Evolutionary conservation across 805 yeast species (phyloP), one percentile per base, ranked within the genome.

Genomic region (Danielia reshetovae): DNA sequence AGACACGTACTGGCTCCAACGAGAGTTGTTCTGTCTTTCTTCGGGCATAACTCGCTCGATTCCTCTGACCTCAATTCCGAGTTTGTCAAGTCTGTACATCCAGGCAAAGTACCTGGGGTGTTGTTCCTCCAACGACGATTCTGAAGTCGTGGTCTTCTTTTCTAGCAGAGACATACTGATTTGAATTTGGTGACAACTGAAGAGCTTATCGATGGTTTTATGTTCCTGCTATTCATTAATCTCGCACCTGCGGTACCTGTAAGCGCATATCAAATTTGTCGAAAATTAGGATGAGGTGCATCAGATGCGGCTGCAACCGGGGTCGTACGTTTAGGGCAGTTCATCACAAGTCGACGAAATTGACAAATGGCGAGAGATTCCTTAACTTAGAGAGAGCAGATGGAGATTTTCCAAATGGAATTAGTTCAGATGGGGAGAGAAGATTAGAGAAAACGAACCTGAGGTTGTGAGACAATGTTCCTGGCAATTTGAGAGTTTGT

Each of bases 41-140:
- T 54, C 49, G 0, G 61, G 54, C 0, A 51, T 23, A 2, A 60
- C 60, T 29, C 68, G 34, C 35, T 62, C 65, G 14, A 62, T 62
- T 1, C 68, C 68, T 37, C 62, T 43, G 14, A 50, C 48, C 36
- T 61, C 68, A 4, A 62, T 45, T 1, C 67, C 68, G 17, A 57
- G 40, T 4, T 24, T 18, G 26, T 42, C 40, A 12, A 42, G 18
- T 6, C 18, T 21, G 28, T 36, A 32, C 21, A 36, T 23, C 39
- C 39, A 36, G 9, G 31, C 31, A 9, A 36, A 10, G 8, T 31
- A 17, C 19, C 22, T 12, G 17, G 13, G 12, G 7, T 9, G 6
- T 22, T 18, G 5, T 12, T 19, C 22, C 9, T n/a, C 9, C 17
- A 16, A 16, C 24, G 15, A n/a, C 18, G 22, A 19, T 19, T 28